Base-by-base conservation (phyloP, 2,329 filamentous ascomycete genomes). In the Furcasterigmium sp. region DNA sequence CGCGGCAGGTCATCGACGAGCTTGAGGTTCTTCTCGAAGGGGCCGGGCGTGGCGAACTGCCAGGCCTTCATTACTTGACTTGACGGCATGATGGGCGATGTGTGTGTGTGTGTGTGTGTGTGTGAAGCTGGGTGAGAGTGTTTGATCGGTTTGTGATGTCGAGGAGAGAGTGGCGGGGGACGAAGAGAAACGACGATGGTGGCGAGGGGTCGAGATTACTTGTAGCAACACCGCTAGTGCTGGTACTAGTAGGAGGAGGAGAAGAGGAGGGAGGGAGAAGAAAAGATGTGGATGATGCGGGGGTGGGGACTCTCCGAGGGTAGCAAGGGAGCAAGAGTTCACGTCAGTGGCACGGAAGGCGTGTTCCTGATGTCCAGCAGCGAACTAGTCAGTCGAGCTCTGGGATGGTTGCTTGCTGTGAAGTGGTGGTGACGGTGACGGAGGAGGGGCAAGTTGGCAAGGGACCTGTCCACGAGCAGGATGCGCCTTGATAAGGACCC, bases 1-100 rank as follows among this genome's bases (percentile, higher is more conserved):
- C 55, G 47, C 7, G 57, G 52, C 15, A 45, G 45, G 21, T 53
- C 47, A 42, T 51, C 43, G 23, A 52, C 53, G 39, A 62, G 50
- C 14, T 51, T 49, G 43, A 68, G 53, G 43, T 57, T 56, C 34
- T 58, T 59, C 30, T 61, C 58, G 19, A 67, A 53, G 42, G 56
- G 56, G 43, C 56, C 55, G 0, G 46, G 43, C 25, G 41, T 17
- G 18, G 37, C n/a, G 35, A 48, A 53, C 21, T 53, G 51, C 55
- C 54, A 56, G 32, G 48, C 44, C 26, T 45, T 43, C 51, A 53
- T 53, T 2, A 7, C 30, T 14, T 39, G 29, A 8, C 14, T 23
- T 29, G 32, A 6, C 19, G 21, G 38, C 18, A 28, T 35, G 35
- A 13, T 23, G 20, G 14, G 37, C 18, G 15, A 20, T 37, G 41